phyloP scores from a whole-genome alignment of 164 flowering plant genomes.

The Magnolia officinalis region DNA sequence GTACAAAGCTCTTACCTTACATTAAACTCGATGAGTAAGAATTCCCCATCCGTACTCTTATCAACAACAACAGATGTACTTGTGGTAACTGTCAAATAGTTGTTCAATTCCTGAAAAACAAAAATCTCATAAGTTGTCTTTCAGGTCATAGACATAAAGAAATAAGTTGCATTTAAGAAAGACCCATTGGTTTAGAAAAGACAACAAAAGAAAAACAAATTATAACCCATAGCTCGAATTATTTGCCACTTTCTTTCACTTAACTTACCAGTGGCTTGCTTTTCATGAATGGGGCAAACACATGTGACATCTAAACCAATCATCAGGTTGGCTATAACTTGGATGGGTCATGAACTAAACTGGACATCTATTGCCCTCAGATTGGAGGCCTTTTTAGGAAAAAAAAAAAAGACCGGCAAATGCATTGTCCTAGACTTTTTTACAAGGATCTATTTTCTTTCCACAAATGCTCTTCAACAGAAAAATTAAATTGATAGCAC shows the following conservation, averaged over 20 bases:
- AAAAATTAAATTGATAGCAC: no score
- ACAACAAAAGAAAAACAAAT: neutral
- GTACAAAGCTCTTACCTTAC: constrained; percentile 49
- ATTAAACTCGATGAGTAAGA: constrained; percentile 80
- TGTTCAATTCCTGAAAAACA: constrained; percentile 65
- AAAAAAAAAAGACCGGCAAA: neutral
- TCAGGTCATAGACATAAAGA: neutral
- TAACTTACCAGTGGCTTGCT: neutral
- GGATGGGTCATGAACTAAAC: neutral
- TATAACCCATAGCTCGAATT: neutral
- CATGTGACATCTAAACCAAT: neutral
- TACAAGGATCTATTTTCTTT: neutral
- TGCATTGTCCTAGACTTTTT: neutral
- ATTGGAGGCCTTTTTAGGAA: neutral
- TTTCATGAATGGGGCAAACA: no score
- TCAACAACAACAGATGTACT: constrained; percentile 88
- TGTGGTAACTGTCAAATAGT: constrained; percentile 67
- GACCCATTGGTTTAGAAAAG: neutral
- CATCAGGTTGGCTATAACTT: neutral
- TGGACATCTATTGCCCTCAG: neutral
- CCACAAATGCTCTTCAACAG: no score
- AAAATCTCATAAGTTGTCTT: neutral
- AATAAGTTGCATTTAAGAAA: neutral
- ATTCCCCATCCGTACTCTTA: constrained; percentile 84
- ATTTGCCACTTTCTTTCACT: neutral